phyloP scores from a whole-genome alignment of 2,329 filamentous ascomycete genomes.

The Daldinia sp. region DNA sequence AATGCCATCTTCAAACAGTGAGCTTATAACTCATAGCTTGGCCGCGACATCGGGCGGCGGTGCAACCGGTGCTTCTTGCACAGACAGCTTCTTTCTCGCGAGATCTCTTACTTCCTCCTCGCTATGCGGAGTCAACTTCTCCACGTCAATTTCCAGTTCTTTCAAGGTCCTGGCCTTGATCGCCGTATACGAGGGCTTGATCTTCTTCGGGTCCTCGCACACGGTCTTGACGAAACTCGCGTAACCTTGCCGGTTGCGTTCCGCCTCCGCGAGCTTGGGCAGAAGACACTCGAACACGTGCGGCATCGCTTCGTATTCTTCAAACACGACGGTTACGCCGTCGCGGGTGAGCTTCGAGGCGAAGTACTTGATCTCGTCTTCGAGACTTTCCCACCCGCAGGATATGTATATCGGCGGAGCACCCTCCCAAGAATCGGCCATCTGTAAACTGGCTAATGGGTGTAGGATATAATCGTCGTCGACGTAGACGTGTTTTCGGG shows the following conservation, averaged over 20 bases:
- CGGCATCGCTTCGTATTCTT: conserved; percentile 85
- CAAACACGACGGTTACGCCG: conserved; percentile 72
- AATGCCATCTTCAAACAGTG: background rate
- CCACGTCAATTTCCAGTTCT: conserved; percentile 61
- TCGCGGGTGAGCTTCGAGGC: conserved; percentile 67
- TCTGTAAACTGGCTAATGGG: conserved; percentile 75
- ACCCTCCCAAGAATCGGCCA: conserved; percentile 69
- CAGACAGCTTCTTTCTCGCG: conserved; percentile 51
- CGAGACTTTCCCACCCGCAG: conserved; percentile 77
- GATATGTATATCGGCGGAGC: conserved; percentile 76
- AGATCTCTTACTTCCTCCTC: conserved; percentile 59
- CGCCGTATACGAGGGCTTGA: conserved; percentile 58
- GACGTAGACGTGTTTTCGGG: conserved; percentile 66
- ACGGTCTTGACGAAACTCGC: conserved; percentile 65
- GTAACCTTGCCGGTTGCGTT: conserved; percentile 67
- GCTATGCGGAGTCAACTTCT: conserved; percentile 57
- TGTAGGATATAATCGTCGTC: conserved; percentile 69
- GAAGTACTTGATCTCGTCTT: conserved; percentile 74
- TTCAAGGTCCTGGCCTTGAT: conserved; percentile 65
- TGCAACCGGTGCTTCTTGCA: conserved; percentile 31
- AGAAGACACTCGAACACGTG: conserved; percentile 77
- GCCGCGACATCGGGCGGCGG: conserved; percentile 32
- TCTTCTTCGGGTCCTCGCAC: conserved; percentile 51
- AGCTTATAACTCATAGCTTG: conserved; percentile 33
- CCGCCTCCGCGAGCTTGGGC: conserved; percentile 58